A percentile compares a stretch with the other conserved stretches of the same genome.
Evolutionary conservation across 495 filamentous ascomycete genomes (phyloP).

Genomic region (Trichocladium uniseriatum): DNA sequence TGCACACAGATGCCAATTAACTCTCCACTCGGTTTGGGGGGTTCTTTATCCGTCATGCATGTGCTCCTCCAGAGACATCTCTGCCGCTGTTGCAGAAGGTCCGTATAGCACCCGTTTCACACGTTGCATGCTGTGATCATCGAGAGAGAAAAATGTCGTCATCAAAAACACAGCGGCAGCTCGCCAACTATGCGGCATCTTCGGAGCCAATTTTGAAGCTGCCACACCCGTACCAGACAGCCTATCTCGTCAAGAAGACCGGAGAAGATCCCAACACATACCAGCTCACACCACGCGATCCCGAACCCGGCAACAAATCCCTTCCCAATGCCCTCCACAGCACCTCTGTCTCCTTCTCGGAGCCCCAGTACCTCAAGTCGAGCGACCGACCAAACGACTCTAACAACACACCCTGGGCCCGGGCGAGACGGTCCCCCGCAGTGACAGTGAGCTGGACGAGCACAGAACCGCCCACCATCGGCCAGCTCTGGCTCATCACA

Average conservation of each 20-base stretch:
- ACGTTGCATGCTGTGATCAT: background rate
- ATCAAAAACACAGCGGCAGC: slow-evolving; percentile 7
- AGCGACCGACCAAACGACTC: slow-evolving; percentile 36
- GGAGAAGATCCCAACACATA: slow-evolving; percentile 2
- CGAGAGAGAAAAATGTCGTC: too few relatives aligned
- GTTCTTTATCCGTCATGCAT: background rate
- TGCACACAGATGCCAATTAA: too few relatives aligned
- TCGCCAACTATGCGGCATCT: slow-evolving; percentile 21
- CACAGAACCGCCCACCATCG: slow-evolving; percentile 37
- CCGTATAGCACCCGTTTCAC: background rate
- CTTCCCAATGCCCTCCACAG: slow-evolving; percentile 29
- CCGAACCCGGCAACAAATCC: slow-evolving; percentile 1
- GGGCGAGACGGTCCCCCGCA: slow-evolving; percentile 35
- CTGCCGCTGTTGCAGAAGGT: background rate
- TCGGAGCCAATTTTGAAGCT: slow-evolving; percentile 36
- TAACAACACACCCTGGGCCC: slow-evolving; percentile 41
- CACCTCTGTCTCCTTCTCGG: slow-evolving; percentile 32
- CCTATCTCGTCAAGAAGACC: slow-evolving; percentile 30
- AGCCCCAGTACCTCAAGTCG: slow-evolving; percentile 36
- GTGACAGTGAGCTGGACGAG: slow-evolving; percentile 31
- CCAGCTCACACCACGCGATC: slow-evolving; percentile 18
- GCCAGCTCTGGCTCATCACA: slow-evolving; percentile 52
- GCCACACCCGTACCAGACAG: slow-evolving; percentile 38
- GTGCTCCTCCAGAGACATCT: background rate
- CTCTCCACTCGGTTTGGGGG: too few relatives aligned